These are phyloP conservation scores for Maudiozyma saulgeensis DNA, from an alignment of 805 yeast genomes.

Conservation along the genomic window DNA sequence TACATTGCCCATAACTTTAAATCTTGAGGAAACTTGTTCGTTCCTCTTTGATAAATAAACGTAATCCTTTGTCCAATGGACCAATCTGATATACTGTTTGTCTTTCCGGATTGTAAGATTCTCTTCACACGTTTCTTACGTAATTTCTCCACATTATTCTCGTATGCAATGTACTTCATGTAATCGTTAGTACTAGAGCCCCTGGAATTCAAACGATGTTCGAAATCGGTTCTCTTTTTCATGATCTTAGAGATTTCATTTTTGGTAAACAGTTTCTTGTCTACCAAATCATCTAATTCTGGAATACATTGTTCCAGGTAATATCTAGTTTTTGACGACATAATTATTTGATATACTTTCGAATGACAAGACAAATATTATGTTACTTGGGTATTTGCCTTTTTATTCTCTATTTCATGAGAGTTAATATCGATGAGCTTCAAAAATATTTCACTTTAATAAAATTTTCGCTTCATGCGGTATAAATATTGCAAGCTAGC, in stretches of 20 bases:
- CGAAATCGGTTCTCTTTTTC: constrained; percentile 92
- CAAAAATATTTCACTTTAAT: too few relatives aligned
- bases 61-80: constrained; percentile 73
- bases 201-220: constrained; percentile 77
- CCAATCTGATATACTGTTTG: constrained; percentile 75
- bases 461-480: too few relatives aligned
- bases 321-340: constrained; percentile 49
- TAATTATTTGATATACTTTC: constrained; percentile 7
- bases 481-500: too few relatives aligned
- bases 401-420: background rate
- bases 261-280: constrained; percentile 71
- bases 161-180: constrained; percentile 70
- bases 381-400: too few relatives aligned
- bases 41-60: constrained; percentile 76
- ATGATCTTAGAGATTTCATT: constrained; percentile 75
- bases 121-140: constrained; percentile 63
- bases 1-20: constrained; percentile 70
- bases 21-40: constrained; percentile 69
- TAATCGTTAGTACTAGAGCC: constrained; percentile 74
- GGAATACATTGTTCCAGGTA: constrained; percentile 69
- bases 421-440: too few relatives aligned
- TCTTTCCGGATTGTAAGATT: constrained; percentile 42
- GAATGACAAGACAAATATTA: background rate
- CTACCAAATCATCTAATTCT: constrained; percentile 79
- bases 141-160: constrained; percentile 65